These are phyloP conservation scores for Fusarium penzigii DNA, from an alignment of 2,329 filamentous ascomycete genomes.

Conservation along the genomic window DNA sequence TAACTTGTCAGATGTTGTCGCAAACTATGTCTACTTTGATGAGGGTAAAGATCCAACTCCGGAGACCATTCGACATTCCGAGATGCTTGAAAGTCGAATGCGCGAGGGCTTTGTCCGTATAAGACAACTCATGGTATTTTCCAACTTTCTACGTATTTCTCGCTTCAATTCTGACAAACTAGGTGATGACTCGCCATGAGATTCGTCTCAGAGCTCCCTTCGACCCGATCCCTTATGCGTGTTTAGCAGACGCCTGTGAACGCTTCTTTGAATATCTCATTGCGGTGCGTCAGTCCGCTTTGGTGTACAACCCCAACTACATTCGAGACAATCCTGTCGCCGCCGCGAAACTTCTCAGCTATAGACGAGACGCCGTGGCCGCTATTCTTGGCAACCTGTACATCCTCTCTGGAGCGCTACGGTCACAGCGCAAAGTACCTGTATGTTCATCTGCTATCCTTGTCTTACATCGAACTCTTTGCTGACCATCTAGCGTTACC, in stretches of 20 bases:
- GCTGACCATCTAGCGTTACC: constrained; percentile 43
- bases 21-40: constrained; percentile 61
- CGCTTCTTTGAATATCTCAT: constrained; percentile 61
- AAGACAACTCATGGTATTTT: constrained; percentile 51
- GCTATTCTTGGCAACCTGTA: constrained; percentile 60
- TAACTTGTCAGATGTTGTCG: constrained; percentile 44
- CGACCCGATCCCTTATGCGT: constrained; percentile 56
- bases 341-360: constrained; percentile 49
- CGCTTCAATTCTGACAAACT: neutral
- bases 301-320: constrained; percentile 58
- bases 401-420: constrained; percentile 56
- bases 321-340: constrained; percentile 52
- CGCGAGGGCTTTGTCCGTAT: constrained; percentile 61
- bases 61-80: constrained; percentile 53
- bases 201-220: constrained; percentile 59
- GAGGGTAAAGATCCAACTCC: constrained; percentile 52
- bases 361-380: constrained; percentile 58
- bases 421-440: constrained; percentile 51
- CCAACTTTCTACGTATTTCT: neutral
- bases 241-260: constrained; percentile 56
- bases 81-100: constrained; percentile 60
- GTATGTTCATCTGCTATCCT: constrained; percentile 30
- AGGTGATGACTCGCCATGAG: constrained; percentile 58
- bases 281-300: constrained; percentile 56
- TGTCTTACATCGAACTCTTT: neutral